Conservation (phyloP, 352 stramenopile genomes). For the Nothophytophthora sp. region DNA sequence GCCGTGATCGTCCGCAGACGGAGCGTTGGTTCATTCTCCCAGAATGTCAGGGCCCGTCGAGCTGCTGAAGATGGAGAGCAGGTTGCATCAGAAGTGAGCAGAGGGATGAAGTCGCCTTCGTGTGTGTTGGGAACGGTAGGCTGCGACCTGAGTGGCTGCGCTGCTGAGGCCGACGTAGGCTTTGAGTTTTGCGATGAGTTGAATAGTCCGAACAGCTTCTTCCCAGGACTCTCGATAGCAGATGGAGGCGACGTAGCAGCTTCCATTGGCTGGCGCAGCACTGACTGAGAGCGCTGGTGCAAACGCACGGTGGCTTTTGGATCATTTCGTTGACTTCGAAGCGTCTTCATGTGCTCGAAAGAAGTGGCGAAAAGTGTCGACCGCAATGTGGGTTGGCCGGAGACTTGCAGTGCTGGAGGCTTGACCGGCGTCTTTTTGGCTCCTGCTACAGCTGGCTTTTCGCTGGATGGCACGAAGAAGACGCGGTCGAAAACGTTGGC, state of each 20-base stretch:
- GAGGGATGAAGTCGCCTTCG: constrained; percentile 4
- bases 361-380: constrained; percentile 28
- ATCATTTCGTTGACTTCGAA: constrained; percentile 8
- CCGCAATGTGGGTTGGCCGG: constrained; percentile 3
- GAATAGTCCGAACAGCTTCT: constrained; percentile 25
- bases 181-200: neutral
- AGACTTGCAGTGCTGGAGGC: neutral
- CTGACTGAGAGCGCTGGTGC: constrained; percentile 12
- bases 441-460: neutral
- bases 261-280: neutral
- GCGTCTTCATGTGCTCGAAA: constrained; percentile 10
- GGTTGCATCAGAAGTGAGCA: neutral
- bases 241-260: neutral
- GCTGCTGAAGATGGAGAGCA: neutral
- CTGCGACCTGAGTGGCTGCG: neutral
- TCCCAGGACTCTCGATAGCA: constrained; percentile 10
- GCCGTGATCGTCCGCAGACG: constrained; percentile 17
- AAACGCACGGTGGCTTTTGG: constrained; percentile 4
- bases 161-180: too few species aligned
- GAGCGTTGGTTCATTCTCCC: constrained; percentile 23
- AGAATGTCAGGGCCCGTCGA: constrained; percentile 23
- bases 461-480: constrained; percentile 18
- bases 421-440: constrained; percentile 7
- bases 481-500: constrained; percentile 8
- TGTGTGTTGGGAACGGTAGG: neutral